Conservation (phyloP, 2,329 filamentous ascomycete species). For the Trichoderma breve region DNA sequence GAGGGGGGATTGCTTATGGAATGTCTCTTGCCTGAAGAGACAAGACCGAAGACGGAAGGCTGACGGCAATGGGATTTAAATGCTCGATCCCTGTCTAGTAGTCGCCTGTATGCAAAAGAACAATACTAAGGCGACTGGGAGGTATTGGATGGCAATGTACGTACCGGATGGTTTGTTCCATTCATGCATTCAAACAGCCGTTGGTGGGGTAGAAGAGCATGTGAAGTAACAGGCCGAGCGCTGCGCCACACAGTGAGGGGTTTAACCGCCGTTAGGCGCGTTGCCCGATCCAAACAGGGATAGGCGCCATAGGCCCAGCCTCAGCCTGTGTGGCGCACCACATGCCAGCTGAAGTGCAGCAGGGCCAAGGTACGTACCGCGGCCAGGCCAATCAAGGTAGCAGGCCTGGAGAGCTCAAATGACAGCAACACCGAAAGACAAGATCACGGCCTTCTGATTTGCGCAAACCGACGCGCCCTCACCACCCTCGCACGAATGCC, state of each 20-base stretch:
- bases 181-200: background rate
- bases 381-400: background rate
- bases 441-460: constrained; percentile 5
- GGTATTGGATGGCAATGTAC: background rate
- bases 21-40: background rate
- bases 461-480: constrained; percentile 7
- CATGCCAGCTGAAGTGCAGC: background rate
- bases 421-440: background rate
- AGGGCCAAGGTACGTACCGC: background rate
- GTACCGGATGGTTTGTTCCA: constrained; percentile 5
- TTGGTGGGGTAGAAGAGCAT: constrained; percentile 1
- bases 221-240: background rate
- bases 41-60: background rate
- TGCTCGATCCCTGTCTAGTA: constrained; percentile 3
- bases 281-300: background rate
- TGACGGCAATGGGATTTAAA: constrained; percentile 11
- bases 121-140: background rate
- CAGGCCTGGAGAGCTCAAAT: background rate
- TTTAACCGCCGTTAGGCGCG: background rate
- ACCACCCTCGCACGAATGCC: background rate
- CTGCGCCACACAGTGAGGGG: constrained; percentile 14
- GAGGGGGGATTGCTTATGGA: constrained; percentile 10
- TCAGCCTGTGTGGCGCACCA: constrained; percentile 3
- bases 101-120: background rate
- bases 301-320: background rate